phyloP scores from a whole-genome alignment of 495 filamentous ascomycete species.

The Penicillium goetzii region DNA sequence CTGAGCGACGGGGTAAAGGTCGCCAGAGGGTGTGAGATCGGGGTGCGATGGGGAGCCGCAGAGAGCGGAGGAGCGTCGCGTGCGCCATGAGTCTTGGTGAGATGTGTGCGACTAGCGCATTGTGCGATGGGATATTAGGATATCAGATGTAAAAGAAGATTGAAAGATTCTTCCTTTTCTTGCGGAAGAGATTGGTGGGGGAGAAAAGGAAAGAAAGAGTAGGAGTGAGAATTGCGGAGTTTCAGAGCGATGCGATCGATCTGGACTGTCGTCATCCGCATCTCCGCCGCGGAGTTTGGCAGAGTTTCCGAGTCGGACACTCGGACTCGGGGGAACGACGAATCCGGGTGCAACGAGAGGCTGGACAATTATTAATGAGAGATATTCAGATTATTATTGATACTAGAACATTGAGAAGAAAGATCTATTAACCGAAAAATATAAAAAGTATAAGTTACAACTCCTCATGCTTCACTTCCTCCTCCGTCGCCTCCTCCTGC shows the following conservation, averaged over 20 bases:
- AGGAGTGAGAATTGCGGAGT: constrained; percentile 4
- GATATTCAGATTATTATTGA: not conserved
- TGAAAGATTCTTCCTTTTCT: not conserved
- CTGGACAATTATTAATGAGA: too few species aligned
- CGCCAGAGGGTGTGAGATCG: constrained; percentile 16
- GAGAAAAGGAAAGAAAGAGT: too few species aligned
- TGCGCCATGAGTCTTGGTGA: constrained; percentile 27
- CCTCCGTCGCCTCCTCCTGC: not conserved
- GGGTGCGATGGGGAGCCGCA: constrained; percentile 26
- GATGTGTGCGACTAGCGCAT: constrained; percentile 21
- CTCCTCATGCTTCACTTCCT: constrained; percentile 28
- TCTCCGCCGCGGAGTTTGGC: not conserved
- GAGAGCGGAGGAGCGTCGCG: constrained; percentile 33
- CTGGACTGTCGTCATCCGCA: constrained; percentile 27
- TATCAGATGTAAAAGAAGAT: not conserved
- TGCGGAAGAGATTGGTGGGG: not conserved
- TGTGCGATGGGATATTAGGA: not conserved
- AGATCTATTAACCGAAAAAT: not conserved
- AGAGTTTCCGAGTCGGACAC: not conserved
- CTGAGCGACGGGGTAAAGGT: constrained; percentile 26
- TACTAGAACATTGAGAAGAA: not conserved
- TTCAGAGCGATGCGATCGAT: constrained; percentile 6
- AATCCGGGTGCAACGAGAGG: not conserved
- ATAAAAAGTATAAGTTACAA: constrained; percentile 15
- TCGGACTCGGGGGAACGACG: constrained; percentile 6